phyloP scores from a whole-genome alignment of 2,329 filamentous ascomycete species.

The Diaporthe eres region DNA sequence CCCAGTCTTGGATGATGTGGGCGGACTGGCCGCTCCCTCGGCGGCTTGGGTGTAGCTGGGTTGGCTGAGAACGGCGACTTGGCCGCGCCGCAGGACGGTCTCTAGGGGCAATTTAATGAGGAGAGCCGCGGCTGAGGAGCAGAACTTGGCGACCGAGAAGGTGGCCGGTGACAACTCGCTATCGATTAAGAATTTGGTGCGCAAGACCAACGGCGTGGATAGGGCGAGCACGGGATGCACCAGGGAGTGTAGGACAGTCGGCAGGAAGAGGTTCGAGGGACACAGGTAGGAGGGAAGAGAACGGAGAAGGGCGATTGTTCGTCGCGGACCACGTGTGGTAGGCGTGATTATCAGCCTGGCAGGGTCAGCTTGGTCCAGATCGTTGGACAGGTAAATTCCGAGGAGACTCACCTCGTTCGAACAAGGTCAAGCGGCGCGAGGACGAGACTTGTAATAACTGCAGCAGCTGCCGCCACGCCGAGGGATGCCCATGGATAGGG shows the following conservation, averaged over 20 bases:
- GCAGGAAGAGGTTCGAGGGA: conserved; percentile 78
- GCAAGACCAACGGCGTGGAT: conserved; percentile 86
- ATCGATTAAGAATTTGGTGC: conserved; percentile 87
- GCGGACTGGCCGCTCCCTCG: conserved; percentile 47
- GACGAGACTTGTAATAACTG: conserved; percentile 81
- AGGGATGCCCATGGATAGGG: conserved; percentile 87
- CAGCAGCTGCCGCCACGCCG: conserved; percentile 75
- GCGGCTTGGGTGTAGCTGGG: conserved; percentile 66
- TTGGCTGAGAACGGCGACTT: conserved; percentile 79
- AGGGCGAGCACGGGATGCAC: conserved; percentile 87
- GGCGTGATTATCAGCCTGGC: conserved; percentile 85
- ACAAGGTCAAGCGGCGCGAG: conserved; percentile 92
- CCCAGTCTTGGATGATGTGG: conserved; percentile 44
- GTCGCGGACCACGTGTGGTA: conserved; percentile 79
- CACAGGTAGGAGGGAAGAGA: conserved; percentile 84
- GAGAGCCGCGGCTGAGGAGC: conserved; percentile 83
- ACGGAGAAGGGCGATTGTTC: conserved; percentile 83
- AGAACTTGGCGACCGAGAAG: conserved; percentile 87
- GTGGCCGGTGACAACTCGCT: conserved; percentile 83
- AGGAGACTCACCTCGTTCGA: conserved; percentile 74
- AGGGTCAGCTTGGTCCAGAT: conserved; percentile 47
- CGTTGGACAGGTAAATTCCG: too few relatives aligned
- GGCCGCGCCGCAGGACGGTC: conserved; percentile 89
- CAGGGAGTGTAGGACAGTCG: conserved; percentile 89
- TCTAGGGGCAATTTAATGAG: conserved; percentile 92